A percentile compares a stretch with the other conserved stretches of the same genome.
These are phyloP conservation scores for Citropsis articulata DNA, from an alignment of 345 rosid genomes.

Conservation along the genomic window DNA sequence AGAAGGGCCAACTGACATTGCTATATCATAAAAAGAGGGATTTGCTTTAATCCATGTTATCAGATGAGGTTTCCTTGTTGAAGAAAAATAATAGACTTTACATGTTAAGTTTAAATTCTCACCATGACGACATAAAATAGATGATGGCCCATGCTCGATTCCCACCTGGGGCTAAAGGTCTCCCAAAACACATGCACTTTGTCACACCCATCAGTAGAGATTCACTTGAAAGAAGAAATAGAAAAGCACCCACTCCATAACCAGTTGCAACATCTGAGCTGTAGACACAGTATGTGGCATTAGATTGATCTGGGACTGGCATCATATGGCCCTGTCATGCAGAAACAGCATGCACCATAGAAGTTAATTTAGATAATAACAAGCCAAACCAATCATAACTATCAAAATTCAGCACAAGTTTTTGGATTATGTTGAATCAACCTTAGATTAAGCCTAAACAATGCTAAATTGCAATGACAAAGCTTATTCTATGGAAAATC, in stretches of 20 bases:
- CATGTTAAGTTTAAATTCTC: slow-evolving; percentile 18
- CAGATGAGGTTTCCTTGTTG: not conserved
- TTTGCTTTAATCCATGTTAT: not conserved
- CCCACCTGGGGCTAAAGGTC: slow-evolving; percentile 75
- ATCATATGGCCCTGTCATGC: slow-evolving; percentile 53
- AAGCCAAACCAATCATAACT: not conserved
- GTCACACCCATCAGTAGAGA: slow-evolving; percentile 89
- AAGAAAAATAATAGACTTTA: not conserved
- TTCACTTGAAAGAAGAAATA: slow-evolving; percentile 87
- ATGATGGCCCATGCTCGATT: slow-evolving; percentile 95
- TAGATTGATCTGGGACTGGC: slow-evolving; percentile 34
- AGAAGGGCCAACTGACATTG: not conserved
- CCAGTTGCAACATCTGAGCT: slow-evolving; percentile 94
- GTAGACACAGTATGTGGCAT: slow-evolving; percentile 72
- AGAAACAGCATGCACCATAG: slow-evolving; percentile 4
- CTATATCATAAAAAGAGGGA: not conserved
- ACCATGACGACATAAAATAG: slow-evolving; percentile 87
- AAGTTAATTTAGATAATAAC: not conserved
- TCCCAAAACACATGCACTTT: slow-evolving; percentile 93
- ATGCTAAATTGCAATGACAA: not conserved
- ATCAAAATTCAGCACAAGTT: not conserved
- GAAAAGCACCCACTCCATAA: slow-evolving; percentile 89
- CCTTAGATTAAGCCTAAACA: not conserved
- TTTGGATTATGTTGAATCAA: not conserved
- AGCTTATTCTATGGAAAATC: not conserved